Percentiles rank a stretch among this genome's conserved stretches.
Conservation (phyloP, 306 rosid genomes). For the Ormosia emarginata region DNA sequence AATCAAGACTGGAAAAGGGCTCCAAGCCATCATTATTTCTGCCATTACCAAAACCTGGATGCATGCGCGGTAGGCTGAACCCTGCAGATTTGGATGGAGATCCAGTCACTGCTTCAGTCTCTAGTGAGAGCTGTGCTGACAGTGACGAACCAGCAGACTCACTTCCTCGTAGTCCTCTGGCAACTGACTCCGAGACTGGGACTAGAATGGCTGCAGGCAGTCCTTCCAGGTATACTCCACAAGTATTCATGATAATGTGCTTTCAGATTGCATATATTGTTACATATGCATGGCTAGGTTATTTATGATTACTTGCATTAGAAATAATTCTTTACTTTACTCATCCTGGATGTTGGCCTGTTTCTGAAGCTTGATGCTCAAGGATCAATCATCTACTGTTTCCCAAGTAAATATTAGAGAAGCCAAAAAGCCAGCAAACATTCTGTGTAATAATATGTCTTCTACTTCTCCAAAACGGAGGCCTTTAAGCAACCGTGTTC, state of each 20-base stretch:
- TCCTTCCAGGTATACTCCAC: conserved; percentile 75
- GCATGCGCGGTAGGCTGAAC: conserved; percentile 56
- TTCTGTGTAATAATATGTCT: conserved; percentile 48
- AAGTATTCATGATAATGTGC: conserved; percentile 4
- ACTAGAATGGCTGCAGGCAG: conserved; percentile 62
- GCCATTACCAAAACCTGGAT: conserved; percentile 76
- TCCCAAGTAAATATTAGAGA: conserved; percentile 56
- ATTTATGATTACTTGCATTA: conserved; percentile 12
- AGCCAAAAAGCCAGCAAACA: conserved; percentile 49
- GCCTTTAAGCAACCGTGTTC: conserved; percentile 78
- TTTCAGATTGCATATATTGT: conserved; percentile 18
- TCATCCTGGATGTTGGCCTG: conserved; percentile 19
- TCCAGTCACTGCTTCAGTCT: conserved; percentile 56
- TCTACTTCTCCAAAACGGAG: conserved; percentile 71
- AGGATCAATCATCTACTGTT: conserved; percentile 56
- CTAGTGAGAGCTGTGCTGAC: conserved; percentile 70
- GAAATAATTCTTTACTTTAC: conserved; percentile 23
- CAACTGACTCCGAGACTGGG: conserved; percentile 69
- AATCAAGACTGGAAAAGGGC: conserved; percentile 55
- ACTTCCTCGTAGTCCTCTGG: conserved; percentile 67
- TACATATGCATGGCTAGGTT: conserved; percentile 17
- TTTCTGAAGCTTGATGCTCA: conserved; percentile 62
- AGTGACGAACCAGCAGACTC: conserved; percentile 79
- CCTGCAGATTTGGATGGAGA: conserved; percentile 83
- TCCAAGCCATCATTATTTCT: conserved; percentile 59